Percentiles rank a stretch among this genome's conserved stretches.
phyloP scores from a whole-genome alignment of 805 yeast genomes.

The Lachancea kluyveri region DNA sequence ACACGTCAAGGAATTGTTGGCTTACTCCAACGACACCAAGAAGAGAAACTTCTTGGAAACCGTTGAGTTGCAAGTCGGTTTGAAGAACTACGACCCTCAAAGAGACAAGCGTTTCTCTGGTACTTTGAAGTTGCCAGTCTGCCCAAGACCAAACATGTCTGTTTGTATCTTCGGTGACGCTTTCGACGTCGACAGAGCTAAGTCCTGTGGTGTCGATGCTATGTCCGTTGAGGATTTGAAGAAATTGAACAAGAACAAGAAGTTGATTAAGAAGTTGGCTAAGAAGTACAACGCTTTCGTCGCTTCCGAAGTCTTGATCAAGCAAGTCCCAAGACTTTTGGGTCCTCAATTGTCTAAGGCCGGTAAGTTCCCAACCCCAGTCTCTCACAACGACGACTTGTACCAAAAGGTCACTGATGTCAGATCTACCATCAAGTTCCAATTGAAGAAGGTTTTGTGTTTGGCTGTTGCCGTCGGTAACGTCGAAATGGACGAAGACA shows the following conservation, averaged over 20 bases:
- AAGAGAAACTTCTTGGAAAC: slow-evolving; percentile 99
- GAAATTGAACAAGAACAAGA: slow-evolving; percentile 99
- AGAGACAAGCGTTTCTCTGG: slow-evolving; percentile 99
- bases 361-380: slow-evolving; percentile 99
- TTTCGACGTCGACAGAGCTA: slow-evolving; percentile 99
- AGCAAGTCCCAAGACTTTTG: slow-evolving; percentile 99
- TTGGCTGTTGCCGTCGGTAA: slow-evolving; percentile 99
- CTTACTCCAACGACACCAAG: slow-evolving; percentile 89
- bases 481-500: slow-evolving; percentile 99
- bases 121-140: slow-evolving; percentile 94
- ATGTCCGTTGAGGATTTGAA: slow-evolving; percentile 99
- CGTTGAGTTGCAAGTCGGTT: slow-evolving; percentile 98
- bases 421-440: slow-evolving; percentile 99
- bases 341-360: slow-evolving; percentile 99
- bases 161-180: slow-evolving; percentile 99
- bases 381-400: slow-evolving; percentile 98
- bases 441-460: slow-evolving; percentile 99
- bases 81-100: slow-evolving; percentile 99
- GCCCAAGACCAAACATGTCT: slow-evolving; percentile 99
- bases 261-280: slow-evolving; percentile 98
- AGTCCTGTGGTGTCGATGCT: slow-evolving; percentile 98
- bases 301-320: slow-evolving; percentile 98
- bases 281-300: slow-evolving; percentile 99
- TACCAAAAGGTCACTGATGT: slow-evolving; percentile 94
- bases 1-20: slow-evolving; percentile 87